Base-by-base conservation (phyloP, 2,329 filamentous ascomycete species). In the Cytospora schulzeri region DNA sequence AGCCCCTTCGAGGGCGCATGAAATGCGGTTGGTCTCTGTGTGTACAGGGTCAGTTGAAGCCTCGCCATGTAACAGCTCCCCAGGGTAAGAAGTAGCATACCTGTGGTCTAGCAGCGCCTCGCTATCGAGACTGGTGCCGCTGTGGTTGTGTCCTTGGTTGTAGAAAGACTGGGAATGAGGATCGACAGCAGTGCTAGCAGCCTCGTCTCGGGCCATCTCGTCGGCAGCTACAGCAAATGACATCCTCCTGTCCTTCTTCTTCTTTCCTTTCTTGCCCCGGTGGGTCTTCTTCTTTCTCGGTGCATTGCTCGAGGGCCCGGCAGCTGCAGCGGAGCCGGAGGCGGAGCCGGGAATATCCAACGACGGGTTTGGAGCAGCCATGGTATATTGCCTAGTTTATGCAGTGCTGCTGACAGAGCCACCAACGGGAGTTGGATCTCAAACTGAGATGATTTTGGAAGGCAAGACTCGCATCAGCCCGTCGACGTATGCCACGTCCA, bases 41-140 rank as follows among this genome's bases (percentile, higher is more conserved):
- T 24, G n/a, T 24, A 26, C 35, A 22, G 59, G 63, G 57, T 74
- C 60, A 64, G 70, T 67, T 59, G 68, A 57, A 31, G 52, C 22
- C n/a, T 33, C 17, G 19, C 29, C 22, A 14, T 56, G 22, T 17
- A 5, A 50, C 6, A 24, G 19, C 11, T 24, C n/a, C 45, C 45
- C 45, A 48, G n/a, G 4, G 4, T 15, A 0, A n/a, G n/a, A 15
- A 19, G 22, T n/a, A n/a, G 68, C 78, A 67, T 78, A 91, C 88
- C 92, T 86, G 76, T 98, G 94, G 76, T 98, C 94, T 22, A 98
- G 80, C 69, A 98, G 79, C 9, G 87, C 89, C 73, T 96, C 90
- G 75, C 93, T 97, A 70, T 97, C 94, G 68, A 98, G 80, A 75
- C 94, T 98, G 0, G 91, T 93, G 71, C 85, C 88, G 78, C 94